Evolutionary conservation across 306 rosid species (phyloP).

Genomic region (Rosa lucieae): DNA sequence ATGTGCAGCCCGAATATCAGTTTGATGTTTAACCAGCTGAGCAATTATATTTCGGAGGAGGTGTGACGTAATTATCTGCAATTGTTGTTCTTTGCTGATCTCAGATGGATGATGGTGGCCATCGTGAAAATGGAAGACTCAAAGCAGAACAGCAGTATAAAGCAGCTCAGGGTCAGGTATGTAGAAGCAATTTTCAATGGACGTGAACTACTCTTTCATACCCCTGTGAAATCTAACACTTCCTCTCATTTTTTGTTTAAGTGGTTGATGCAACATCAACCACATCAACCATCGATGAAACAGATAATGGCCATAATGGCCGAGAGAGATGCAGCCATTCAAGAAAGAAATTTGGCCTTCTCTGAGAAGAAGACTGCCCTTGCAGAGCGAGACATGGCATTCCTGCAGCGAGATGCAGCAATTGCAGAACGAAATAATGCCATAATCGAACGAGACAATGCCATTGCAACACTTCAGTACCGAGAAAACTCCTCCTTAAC

Average conservation of each 20-base stretch:
- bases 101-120: constrained; percentile 88
- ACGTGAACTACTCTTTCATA: constrained; percentile 4
- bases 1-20: constrained; percentile 11
- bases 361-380: constrained; percentile 90
- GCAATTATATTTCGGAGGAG: constrained; percentile 25
- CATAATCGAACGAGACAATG: constrained; percentile 77
- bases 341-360: constrained; percentile 85
- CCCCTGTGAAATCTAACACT: not conserved
- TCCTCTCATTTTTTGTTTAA: constrained; percentile 7
- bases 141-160: constrained; percentile 86
- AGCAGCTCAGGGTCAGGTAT: constrained; percentile 93
- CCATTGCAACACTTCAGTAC: constrained; percentile 81
- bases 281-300: constrained; percentile 94
- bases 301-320: constrained; percentile 94
- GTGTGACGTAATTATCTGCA: constrained; percentile 18
- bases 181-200: constrained; percentile 5
- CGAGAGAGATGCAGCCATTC: constrained; percentile 91
- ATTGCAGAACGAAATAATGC: constrained; percentile 86
- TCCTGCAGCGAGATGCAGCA: constrained; percentile 85
- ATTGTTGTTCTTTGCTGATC: constrained; percentile 31
- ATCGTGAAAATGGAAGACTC: constrained; percentile 91
- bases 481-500: constrained; percentile 66
- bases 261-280: constrained; percentile 98
- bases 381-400: constrained; percentile 92
- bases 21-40: constrained; percentile 25